Conservation (phyloP, 345 rosid species). For the Citrus medica region DNA sequence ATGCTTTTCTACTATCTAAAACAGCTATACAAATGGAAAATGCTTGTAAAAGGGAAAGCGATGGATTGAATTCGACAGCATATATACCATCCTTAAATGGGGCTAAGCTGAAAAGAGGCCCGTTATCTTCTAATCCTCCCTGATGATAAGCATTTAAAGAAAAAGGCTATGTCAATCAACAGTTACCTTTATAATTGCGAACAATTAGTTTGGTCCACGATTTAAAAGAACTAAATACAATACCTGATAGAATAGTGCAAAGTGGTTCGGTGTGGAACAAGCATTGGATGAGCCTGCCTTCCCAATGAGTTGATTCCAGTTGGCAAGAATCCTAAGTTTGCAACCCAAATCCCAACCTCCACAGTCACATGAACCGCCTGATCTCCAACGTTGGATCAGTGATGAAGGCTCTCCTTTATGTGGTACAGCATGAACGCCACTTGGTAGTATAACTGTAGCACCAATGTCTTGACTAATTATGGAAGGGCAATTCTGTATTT, state of each 20-base stretch:
- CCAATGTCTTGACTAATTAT: slow-evolving; percentile 27
- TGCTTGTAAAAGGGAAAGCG: slow-evolving; percentile 73
- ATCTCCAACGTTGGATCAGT: slow-evolving; percentile 80
- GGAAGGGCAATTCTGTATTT: slow-evolving; percentile 18
- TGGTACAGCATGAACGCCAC: slow-evolving; percentile 81
- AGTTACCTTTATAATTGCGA: neutral
- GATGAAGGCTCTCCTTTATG: slow-evolving; percentile 88
- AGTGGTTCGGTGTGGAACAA: slow-evolving; percentile 34
- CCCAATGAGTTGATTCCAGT: slow-evolving; percentile 29
- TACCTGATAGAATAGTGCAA: slow-evolving; percentile 69
- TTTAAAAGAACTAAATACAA: neutral
- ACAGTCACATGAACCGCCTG: slow-evolving; percentile 95
- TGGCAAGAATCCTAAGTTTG: slow-evolving; percentile 61
- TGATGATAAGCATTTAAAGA: slow-evolving; percentile 28
- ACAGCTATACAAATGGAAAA: slow-evolving; percentile 75
- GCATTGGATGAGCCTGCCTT: slow-evolving; percentile 31
- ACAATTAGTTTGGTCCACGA: neutral
- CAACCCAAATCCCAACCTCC: slow-evolving; percentile 99
- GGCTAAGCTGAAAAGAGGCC: slow-evolving; percentile 58
- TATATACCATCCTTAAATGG: slow-evolving; percentile 73
- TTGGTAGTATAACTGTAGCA: slow-evolving; percentile 80
- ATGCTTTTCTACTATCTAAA: slow-evolving; percentile 49
- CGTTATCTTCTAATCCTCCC: slow-evolving; percentile 54
- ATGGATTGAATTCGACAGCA: slow-evolving; percentile 78
- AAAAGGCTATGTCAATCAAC: slow-evolving; percentile 2